A percentile compares a stretch with the other conserved stretches of the same genome.
Evolutionary conservation across 2,329 filamentous ascomycete species (phyloP).

Genomic region (Diaporthe citri): DNA sequence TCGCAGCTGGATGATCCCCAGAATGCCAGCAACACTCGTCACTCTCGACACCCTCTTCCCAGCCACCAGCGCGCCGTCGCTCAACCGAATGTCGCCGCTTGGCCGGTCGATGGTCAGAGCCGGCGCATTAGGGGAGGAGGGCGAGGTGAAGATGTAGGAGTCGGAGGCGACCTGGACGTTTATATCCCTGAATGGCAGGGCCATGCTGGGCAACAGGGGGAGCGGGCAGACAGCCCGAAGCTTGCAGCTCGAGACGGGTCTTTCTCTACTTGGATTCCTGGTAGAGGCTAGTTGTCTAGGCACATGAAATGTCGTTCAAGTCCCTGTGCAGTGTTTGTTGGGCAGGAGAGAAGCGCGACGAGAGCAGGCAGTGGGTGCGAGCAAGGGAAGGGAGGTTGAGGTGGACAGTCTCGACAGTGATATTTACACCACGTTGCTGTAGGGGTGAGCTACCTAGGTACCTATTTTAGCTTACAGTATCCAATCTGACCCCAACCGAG

Average conservation of each 20-base stretch:
- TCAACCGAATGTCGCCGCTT: conserved; percentile 88
- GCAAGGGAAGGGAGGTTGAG: conserved; percentile 7
- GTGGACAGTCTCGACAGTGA: conserved; percentile 6
- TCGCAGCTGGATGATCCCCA: conserved; percentile 93
- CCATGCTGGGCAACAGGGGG: conserved; percentile 46
- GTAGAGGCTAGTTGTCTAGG: not conserved
- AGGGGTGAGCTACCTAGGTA: conserved; percentile 35
- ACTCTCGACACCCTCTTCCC: conserved; percentile 80
- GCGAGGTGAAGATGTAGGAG: conserved; percentile 96
- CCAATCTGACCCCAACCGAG: conserved; percentile 22
- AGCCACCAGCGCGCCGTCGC: conserved; percentile 80
- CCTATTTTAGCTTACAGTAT: conserved; percentile 22
- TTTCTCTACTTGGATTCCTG: not conserved
- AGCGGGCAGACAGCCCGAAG: conserved; percentile 5
- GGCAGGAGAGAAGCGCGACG: conserved; percentile 1
- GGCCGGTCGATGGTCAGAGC: conserved; percentile 92
- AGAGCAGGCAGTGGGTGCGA: not conserved
- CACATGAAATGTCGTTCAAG: not conserved
- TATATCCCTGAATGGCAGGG: conserved; percentile 90
- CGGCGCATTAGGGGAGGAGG: conserved; percentile 89
- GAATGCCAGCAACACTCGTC: conserved; percentile 93
- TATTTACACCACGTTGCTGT: conserved; percentile 34
- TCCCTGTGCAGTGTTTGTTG: not conserved
- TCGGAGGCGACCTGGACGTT: conserved; percentile 94
- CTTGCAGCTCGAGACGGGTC: conserved; percentile 6